A percentile compares a stretch with the other conserved stretches of the same genome.
These are phyloP conservation scores for Amesomyces nigricolor DNA, from an alignment of 2,329 filamentous ascomycete species.

Conservation along the genomic window DNA sequence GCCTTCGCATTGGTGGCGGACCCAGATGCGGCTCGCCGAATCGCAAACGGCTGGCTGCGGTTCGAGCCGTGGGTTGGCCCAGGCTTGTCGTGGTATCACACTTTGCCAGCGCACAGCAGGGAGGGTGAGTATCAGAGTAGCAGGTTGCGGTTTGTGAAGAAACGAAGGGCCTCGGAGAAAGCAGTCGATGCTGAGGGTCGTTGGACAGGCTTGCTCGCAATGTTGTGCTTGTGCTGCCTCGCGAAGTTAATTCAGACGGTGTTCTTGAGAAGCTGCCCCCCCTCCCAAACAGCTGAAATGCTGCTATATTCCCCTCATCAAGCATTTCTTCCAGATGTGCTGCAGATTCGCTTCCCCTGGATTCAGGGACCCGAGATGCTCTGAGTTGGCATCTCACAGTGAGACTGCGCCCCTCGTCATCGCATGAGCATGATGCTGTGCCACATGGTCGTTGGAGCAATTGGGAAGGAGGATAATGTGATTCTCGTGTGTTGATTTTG, in stretches of 20 bases:
- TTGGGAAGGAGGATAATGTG: background rate
- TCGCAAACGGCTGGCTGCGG: slow-evolving; percentile 25
- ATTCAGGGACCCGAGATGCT: background rate
- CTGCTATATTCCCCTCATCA: no score
- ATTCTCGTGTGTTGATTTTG: background rate
- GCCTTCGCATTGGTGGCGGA: slow-evolving; percentile 21
- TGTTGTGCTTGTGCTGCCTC: slow-evolving; percentile 22
- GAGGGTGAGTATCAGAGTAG: background rate
- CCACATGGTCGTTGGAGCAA: background rate
- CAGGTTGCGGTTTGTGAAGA: background rate
- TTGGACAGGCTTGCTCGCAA: slow-evolving; percentile 17
- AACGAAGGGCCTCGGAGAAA: slow-evolving; percentile 1
- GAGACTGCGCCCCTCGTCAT: background rate
- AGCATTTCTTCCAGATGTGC: background rate
- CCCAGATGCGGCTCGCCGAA: slow-evolving; percentile 24
- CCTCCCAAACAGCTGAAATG: background rate
- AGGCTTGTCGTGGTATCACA: slow-evolving; percentile 9
- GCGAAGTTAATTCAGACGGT: slow-evolving; percentile 19
- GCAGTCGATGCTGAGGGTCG: slow-evolving; percentile 13
- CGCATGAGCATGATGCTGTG: slow-evolving; percentile 1
- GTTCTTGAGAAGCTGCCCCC: background rate
- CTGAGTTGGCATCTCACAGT: background rate
- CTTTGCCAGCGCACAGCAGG: slow-evolving; percentile 3
- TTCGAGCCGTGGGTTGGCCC: slow-evolving; percentile 21
- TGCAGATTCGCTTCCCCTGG: background rate